Percentiles rank a stretch among this genome's conserved stretches.
These are phyloP conservation scores for Salisapilia sapeloensis DNA, from an alignment of 352 stramenopile species.

Conservation along the genomic window DNA sequence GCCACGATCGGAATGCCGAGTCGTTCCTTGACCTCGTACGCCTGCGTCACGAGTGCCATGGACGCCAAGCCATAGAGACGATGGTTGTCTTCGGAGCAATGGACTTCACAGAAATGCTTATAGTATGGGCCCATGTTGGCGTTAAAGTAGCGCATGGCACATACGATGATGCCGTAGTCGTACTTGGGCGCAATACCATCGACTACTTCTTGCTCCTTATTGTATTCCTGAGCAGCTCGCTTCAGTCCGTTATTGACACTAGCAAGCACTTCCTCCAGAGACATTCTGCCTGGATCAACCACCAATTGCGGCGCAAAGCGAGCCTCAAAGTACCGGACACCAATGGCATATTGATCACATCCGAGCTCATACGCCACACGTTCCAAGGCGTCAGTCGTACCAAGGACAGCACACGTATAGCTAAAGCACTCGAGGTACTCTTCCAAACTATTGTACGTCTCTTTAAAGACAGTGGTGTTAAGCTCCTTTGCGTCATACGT, in stretches of 20 bases:
- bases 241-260: conserved; percentile 37
- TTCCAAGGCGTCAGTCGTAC: conserved; percentile 38
- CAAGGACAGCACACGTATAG: conserved; percentile 56
- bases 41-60: conserved; percentile 67
- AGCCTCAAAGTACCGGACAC: conserved; percentile 77
- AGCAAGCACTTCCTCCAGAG: conserved; percentile 58
- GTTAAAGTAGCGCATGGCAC: conserved; percentile 81
- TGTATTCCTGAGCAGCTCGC: conserved; percentile 51
- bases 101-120: conserved; percentile 64
- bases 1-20: conserved; percentile 67
- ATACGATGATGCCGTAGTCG: conserved; percentile 80
- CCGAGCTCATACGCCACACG: conserved; percentile 76
- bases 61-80: conserved; percentile 69
- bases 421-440: conserved; percentile 78
- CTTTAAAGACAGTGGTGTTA: conserved; percentile 50
- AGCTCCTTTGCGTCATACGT: conserved; percentile 50
- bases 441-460: conserved; percentile 63
- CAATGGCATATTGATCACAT: conserved; percentile 53
- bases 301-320: conserved; percentile 76
- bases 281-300: conserved; percentile 32
- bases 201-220: conserved; percentile 26
- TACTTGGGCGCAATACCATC: conserved; percentile 38
- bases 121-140: conserved; percentile 71
- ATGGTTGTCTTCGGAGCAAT: conserved; percentile 48
- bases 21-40: conserved; percentile 43